Evolutionary conservation across 768 basidiomycete genomes (phyloP).

Genomic region (Cystoderma amianthinum): DNA sequence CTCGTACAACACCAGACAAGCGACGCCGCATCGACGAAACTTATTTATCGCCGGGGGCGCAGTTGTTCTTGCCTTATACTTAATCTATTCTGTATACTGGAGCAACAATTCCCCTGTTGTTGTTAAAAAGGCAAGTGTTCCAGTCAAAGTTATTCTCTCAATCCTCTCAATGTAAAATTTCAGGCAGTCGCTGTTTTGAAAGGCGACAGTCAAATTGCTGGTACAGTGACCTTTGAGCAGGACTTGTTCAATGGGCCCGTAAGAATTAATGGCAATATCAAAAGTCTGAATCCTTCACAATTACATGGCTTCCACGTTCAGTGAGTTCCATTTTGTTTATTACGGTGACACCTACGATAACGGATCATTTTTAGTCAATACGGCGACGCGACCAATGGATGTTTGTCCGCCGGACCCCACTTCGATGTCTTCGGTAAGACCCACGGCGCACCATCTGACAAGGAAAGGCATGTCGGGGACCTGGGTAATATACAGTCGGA

Average conservation of each 20-base stretch:
- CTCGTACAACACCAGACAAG: too few species aligned
- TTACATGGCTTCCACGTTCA: constrained; percentile 78
- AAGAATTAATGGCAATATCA: constrained; percentile 55
- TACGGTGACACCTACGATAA: constrained; percentile 24
- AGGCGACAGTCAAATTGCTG: constrained; percentile 53
- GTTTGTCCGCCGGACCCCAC: constrained; percentile 64
- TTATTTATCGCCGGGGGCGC: too few species aligned
- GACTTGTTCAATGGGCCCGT: constrained; percentile 40
- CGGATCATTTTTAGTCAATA: constrained; percentile 18
- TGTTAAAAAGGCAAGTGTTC: too few species aligned
- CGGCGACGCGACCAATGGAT: constrained; percentile 65
- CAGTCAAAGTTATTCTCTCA: too few species aligned
- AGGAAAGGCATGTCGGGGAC: constrained; percentile 64
- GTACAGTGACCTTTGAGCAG: constrained; percentile 65
- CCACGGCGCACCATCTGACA: constrained; percentile 58
- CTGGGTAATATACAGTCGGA: constrained; percentile 70
- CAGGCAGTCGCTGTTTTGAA: constrained; percentile 46
- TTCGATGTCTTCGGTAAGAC: constrained; percentile 65
- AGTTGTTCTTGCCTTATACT: too few species aligned
- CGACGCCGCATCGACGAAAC: too few species aligned
- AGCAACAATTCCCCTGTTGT: too few species aligned
- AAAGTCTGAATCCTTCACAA: constrained; percentile 49
- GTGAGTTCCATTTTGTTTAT: too few species aligned
- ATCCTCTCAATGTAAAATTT: too few species aligned
- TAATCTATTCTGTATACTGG: too few species aligned